Evolutionary conservation across 805 yeast species (phyloP), one percentile per base, ranked within the genome.

Genomic region (Nakazawaea ishiwadae): DNA sequence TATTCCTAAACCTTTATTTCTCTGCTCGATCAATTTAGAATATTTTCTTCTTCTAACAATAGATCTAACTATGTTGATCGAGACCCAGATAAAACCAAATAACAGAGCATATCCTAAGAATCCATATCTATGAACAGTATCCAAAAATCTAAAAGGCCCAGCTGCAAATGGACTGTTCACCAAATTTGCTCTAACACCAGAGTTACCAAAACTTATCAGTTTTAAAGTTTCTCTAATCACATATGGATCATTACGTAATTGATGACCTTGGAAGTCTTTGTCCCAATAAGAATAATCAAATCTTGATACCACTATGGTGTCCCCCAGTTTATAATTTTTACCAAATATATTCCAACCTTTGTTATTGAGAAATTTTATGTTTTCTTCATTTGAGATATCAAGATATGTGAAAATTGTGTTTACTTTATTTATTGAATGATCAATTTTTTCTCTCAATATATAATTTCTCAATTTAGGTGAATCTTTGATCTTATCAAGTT

Each of bases 361-460:
- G 11, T 47, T 32, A 3, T 50, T 34, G 4, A 68, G 54, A 9
- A 68, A 49, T 4, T 57, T 48, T 1, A 54, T 51, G 32, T 62
- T 52, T 15, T 9, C 17, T 8, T 27, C 30, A 28, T 65, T 60
- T 2, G 68, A 54, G 15, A 77, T 48, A 51, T 84, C 87, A 10
- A 81, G 48, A 48, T 68, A 80, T 0, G 77, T 66, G 42, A 75
- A 56, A 34, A 74, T 46, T 29, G 70, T 64, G 39, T 69, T 62
- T 50, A 64, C 58, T 43, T 64, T 58, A 56, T 69, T 56, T 47
- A 68, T 17, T 46, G 43, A 8, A 44, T 71, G 66, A 24, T 69
- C 69, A 4, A 79, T 72, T 15, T 80, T 64, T 45, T 71, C 73
- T 42, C 77, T 67, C 69, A 79, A 58, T 12, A 68, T 79, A 14